Evolutionary conservation across 2,329 filamentous ascomycete species (phyloP).

Genomic region (Fusarium circinatum): DNA sequence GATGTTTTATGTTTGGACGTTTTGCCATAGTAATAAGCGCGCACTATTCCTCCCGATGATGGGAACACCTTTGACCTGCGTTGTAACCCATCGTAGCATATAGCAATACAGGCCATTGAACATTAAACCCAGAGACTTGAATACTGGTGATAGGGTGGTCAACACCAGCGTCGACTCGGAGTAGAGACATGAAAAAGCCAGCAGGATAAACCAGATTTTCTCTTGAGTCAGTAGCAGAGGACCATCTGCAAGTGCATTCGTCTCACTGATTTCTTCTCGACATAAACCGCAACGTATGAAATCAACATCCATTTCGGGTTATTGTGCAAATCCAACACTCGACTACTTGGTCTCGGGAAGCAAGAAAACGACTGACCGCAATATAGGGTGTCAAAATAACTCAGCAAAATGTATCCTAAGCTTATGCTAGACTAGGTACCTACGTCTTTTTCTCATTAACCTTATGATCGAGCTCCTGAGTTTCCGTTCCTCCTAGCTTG

Average conservation of each 20-base stretch:
- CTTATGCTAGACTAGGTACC: background rate
- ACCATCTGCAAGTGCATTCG: background rate
- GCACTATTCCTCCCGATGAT: background rate
- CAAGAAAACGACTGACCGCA: background rate
- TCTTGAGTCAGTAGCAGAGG: background rate
- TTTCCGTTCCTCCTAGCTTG: background rate
- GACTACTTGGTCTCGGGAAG: background rate
- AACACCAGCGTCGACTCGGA: background rate
- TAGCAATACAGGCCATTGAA: background rate
- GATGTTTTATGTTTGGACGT: conserved; percentile 27
- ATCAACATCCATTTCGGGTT: background rate
- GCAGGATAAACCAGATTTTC: background rate
- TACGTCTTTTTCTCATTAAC: background rate
- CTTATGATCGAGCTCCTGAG: background rate
- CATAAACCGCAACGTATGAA: background rate
- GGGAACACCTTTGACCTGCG: background rate
- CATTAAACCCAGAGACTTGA: background rate
- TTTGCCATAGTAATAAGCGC: conserved; percentile 23
- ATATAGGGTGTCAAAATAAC: background rate
- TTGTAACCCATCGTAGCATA: background rate
- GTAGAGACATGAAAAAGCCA: background rate
- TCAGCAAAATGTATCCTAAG: background rate
- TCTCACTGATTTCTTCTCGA: background rate
- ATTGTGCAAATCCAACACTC: too few relatives aligned
- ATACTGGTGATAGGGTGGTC: background rate